Evolutionary conservation across 345 rosid species (phyloP).

Genomic region (Brassica carinata): DNA sequence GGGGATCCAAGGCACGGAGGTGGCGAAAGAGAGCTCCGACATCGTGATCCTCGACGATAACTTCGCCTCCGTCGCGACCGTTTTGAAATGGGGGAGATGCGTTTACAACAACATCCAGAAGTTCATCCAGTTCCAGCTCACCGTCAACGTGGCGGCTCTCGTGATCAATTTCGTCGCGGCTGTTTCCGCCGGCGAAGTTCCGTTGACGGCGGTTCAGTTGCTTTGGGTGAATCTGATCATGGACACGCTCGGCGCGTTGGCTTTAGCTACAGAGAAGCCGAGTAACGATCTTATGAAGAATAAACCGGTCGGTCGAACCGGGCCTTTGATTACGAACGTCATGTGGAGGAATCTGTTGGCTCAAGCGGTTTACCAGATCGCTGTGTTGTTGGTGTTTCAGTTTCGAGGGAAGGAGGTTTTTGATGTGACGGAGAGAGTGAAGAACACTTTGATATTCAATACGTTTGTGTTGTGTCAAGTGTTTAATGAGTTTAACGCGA

Average conservation of each 20-base stretch:
- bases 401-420: slow-evolving; percentile 65
- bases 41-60: slow-evolving; percentile 76
- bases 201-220: slow-evolving; percentile 65
- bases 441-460: slow-evolving; percentile 65
- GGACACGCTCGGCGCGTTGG: slow-evolving; percentile 77
- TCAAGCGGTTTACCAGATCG: slow-evolving; percentile 69
- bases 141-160: slow-evolving; percentile 68
- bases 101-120: slow-evolving; percentile 78
- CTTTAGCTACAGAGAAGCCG: slow-evolving; percentile 71
- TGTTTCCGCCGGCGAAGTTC: slow-evolving; percentile 67
- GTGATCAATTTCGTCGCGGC: slow-evolving; percentile 75
- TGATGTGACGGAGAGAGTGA: slow-evolving; percentile 51
- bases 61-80: slow-evolving; percentile 65
- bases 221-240: slow-evolving; percentile 80
- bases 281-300: slow-evolving; percentile 65
- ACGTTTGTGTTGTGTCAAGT: slow-evolving; percentile 74
- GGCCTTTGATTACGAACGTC: slow-evolving; percentile 64
- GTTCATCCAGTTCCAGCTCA: slow-evolving; percentile 79
- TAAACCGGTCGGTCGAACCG: slow-evolving; percentile 58
- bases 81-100: slow-evolving; percentile 77
- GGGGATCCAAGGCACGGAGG: slow-evolving; percentile 83
- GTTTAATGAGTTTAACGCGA: slow-evolving; percentile 77
- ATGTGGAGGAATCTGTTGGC: slow-evolving; percentile 80
- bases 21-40: slow-evolving; percentile 82
- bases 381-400: slow-evolving; percentile 62